phyloP scores from a whole-genome alignment of 2,329 filamentous ascomycete genomes.

The Botrytis porri region DNA sequence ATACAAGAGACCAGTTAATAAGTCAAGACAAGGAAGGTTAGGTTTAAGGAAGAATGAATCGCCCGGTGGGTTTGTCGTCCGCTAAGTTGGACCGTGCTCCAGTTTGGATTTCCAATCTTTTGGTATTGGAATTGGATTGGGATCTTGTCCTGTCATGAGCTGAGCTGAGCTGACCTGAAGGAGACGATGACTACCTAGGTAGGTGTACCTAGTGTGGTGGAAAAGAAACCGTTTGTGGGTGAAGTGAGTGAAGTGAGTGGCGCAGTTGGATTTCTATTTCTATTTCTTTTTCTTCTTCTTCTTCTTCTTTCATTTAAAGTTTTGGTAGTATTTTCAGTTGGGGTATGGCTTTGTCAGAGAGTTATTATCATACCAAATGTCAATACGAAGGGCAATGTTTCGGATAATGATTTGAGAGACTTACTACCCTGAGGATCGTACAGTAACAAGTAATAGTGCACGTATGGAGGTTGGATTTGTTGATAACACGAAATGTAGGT shows the following conservation, averaged over 20 bases:
- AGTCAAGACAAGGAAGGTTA: not conserved
- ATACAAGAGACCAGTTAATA: not conserved
- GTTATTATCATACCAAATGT: not conserved
- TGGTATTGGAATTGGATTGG: not conserved
- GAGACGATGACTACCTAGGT: not conserved
- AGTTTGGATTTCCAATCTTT: not conserved
- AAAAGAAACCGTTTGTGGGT: no score
- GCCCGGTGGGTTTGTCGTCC: slow-evolving; percentile 12
- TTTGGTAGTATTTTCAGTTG: not conserved
- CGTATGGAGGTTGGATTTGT: not conserved
- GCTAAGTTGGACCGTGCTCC: not conserved
- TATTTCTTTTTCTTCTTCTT: no score
- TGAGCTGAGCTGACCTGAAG: not conserved
- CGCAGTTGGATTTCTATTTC: not conserved
- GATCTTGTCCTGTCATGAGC: not conserved
- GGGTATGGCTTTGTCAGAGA: not conserved
- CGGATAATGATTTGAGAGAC: not conserved
- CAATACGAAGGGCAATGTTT: not conserved
- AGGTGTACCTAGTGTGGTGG: no score
- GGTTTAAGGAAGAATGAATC: slow-evolving; percentile 6
- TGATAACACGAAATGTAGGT: not conserved
- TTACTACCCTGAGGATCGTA: not conserved
- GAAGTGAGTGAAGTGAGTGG: no score
- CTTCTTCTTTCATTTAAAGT: not conserved
- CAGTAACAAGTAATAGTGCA: no score